Base-by-base conservation (phyloP, 495 filamentous ascomycete genomes). In the Tetracladium setigerum region DNA sequence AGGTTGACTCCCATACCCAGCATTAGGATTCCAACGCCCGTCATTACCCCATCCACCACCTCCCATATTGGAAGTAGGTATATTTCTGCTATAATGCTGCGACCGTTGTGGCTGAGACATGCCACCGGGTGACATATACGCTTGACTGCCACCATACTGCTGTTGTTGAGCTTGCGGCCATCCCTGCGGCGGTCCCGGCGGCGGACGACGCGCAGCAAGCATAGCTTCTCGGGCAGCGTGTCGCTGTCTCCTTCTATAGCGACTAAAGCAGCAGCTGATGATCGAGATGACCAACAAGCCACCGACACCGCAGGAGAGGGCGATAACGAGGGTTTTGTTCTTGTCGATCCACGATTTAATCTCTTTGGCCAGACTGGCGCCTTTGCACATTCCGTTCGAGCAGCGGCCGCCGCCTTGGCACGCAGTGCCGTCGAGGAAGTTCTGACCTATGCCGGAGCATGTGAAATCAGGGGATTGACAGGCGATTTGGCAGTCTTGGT, bases 401-500 rank as follows among this genome's bases (percentile, higher is more conserved):
- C 92, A 98, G 38, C 70, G 68, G 5, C 92, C 92, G 45, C 87
- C 87, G 17, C 87, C 82, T 41, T 82, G 76, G 63, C 92, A 98
- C 3, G 79, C 72, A 7, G 92, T 97, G 11, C 92, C 92, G 60
- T 98, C 94, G 33, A 98, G 71, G 68, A 94, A 97, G 62, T 95
- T 91, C 64, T 95, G 89, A 57, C 87, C 78, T 70, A 92, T 83
- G 24, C 72, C 71, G 61, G 80, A 84, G 62, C 82, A 95, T 58
- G 72, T 72, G 45, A 90, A 77, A 40, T 77, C 61, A n/a, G 84
- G 78, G 5, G 84, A 84, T 8, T 77, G 74, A 66, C 91, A 97
- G 30, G 79, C 80, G 17, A 97, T 66, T 41, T 69, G 71, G 64
- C 92, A 98, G 30, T 79, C 82, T 41, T 69, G 71, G 22, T 27